Conservation (phyloP, 257 asterid species). For the Orobanche coerulescens region DNA sequence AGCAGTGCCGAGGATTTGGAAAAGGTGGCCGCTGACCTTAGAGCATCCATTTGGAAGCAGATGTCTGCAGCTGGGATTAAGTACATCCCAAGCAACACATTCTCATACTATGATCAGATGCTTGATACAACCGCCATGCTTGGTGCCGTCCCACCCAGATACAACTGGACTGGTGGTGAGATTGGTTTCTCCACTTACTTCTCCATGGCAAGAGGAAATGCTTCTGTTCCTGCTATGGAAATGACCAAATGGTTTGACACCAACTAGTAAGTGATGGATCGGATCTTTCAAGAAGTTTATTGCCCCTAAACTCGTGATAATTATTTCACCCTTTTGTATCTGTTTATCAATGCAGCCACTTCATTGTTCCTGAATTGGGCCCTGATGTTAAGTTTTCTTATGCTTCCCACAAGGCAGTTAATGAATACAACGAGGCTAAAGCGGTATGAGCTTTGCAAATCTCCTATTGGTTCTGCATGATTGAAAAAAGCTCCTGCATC, state of each 20-base stretch:
- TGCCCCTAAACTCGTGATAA: not conserved
- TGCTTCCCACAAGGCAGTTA: slow-evolving; percentile 91
- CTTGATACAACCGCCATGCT: slow-evolving; percentile 90
- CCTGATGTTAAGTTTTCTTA: slow-evolving; percentile 76
- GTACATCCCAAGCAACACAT: slow-evolving; percentile 93
- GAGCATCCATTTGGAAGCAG: slow-evolving; percentile 65
- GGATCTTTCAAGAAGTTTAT: not conserved
- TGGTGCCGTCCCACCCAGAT: slow-evolving; percentile 88
- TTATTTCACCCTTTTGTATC: not conserved
- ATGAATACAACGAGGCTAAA: slow-evolving; percentile 88
- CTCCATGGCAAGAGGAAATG: slow-evolving; percentile 99
- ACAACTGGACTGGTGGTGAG: slow-evolving; percentile 89
- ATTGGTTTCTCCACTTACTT: slow-evolving; percentile 76
- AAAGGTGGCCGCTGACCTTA: slow-evolving; percentile 73
- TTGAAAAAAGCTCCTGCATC: not conserved
- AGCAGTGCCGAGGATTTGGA: slow-evolving; percentile 65
- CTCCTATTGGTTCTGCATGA: too few species aligned
- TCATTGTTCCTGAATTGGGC: slow-evolving; percentile 86
- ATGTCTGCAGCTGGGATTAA: slow-evolving; percentile 46
- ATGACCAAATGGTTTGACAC: slow-evolving; percentile 99
- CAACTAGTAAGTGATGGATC: slow-evolving; percentile 73
- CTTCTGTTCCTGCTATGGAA: slow-evolving; percentile 98
- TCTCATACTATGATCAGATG: slow-evolving; percentile 83
- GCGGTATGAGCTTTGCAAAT: slow-evolving; percentile 41
- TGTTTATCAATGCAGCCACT: slow-evolving; percentile 56